Evolutionary conservation across 2,329 filamentous ascomycete genomes (phyloP).

Genomic region (Colletotrichum paranaense): DNA sequence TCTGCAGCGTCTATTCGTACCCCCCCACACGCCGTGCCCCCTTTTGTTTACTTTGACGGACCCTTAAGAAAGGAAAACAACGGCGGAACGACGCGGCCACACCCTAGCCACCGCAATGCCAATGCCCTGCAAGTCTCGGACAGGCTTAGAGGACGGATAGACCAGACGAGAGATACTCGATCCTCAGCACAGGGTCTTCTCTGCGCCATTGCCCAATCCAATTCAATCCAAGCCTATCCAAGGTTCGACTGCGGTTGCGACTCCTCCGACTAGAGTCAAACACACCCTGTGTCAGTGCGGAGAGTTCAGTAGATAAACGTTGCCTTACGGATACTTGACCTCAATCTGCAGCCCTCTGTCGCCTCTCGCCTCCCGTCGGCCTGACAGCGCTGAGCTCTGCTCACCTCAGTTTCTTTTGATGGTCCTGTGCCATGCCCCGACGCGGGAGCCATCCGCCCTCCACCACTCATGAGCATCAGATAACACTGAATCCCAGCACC

Average conservation of each 20-base stretch:
- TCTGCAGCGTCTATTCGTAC: slow-evolving; percentile 1
- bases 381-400: not conserved
- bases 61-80: not conserved
- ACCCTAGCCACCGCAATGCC: not conserved
- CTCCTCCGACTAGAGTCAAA: slow-evolving; percentile 16
- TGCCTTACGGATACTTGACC: not conserved
- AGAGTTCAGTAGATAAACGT: not conserved
- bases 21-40: not conserved
- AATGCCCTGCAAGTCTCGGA: not conserved
- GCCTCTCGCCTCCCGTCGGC: not conserved
- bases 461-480: not conserved
- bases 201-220: not conserved
- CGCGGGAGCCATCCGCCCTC: not conserved
- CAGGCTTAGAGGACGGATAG: not conserved
- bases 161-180: not conserved
- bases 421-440: not conserved
- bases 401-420: not conserved
- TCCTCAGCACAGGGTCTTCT: not conserved
- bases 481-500: not conserved
- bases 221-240: not conserved
- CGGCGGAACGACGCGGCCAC: slow-evolving; percentile 3
- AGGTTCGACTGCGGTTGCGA: not conserved
- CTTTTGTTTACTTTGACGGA: not conserved
- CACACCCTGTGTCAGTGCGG: not conserved
- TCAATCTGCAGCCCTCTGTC: not conserved